Evolutionary conservation across 1,139 yeast species (phyloP), one percentile per base, ranked within the genome.

Genomic region (Kodamaea sp.): DNA sequence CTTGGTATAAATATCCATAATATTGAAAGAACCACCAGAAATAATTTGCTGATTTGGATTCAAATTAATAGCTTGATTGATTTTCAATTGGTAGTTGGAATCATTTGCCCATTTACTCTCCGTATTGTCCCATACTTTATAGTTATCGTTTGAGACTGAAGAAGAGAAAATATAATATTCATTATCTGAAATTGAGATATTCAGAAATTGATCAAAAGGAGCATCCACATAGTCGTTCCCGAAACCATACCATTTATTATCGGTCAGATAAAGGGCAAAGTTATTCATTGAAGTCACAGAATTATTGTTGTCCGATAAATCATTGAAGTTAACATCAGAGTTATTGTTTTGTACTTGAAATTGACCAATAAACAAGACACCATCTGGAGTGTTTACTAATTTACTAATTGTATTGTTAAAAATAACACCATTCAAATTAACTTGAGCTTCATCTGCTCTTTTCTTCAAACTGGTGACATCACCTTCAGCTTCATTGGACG

Each of bases 91-190:
- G 10, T 62, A 71, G 8, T 61, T 61, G 6, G 60, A 39, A 38
- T 68, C 58, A 36, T 58, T 62, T n/a, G 67, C 55, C 71, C 75
- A 67, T 31, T 54, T 37, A 3, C 46, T 43, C 36, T 60, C 50
- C 4, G 70, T 50, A 36, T 60, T 60, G 47, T 75, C 75, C 76
- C 79, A 75, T 2, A 70, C 55, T 38, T 49, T 48, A 26, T 58
- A 57, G n/a, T 41, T 38, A 3, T 41, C 32, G 2, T 55, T 41
- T 4, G 55, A 54, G 7, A 39, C 40, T 0, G 47, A 34, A 3
- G 65, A 55, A 4, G 67, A 54, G 38, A 75, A 68, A 1, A 73
- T 51, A 36, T 64, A 62, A 42, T 62, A 73, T 26, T 72, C 73
- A 1, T 54, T 55, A 5, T 51, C 57, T 35, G 67, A 55, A 28